Base-by-base conservation (phyloP, 768 basidiomycete genomes). In the Termitomyces bulborhizus region DNA sequence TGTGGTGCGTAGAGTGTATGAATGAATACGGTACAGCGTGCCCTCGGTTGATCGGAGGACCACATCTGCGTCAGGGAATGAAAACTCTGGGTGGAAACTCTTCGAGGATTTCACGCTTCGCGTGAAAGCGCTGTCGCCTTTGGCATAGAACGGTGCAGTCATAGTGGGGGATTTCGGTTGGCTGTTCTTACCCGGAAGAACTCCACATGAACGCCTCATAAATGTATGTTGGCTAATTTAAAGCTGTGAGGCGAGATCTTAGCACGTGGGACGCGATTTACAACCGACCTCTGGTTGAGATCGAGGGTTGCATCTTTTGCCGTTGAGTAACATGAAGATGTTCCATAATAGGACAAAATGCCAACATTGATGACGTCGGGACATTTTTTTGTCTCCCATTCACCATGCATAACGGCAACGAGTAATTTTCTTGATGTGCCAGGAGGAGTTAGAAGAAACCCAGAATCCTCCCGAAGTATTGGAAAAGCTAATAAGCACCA, bases 1-100 rank as follows among this genome's bases (percentile, higher is more conserved):
- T 0, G 82, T 81, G 16, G 73, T 75, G 58, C 78, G 78, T 29
- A 86, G 73, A 0, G 80, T 83, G 66, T 71, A 77, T 0, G 80
- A 77, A 60, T 81, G 78, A 18, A 85, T 73, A 45, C 76, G 75
- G 65, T 85, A 86, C 50, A 75, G 64, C 29, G 78, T 80, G 2
- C 76, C 72, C 47, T 81, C 76, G 44, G 77, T 57, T 3, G 75
- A 76, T 16, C 71, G 68, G 16, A 76, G 67, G 26, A 71, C 62
- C 11, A 73, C 63, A 53, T 75, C 71, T 15, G 71, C 70, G 41
- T 73, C 68, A 24, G 66, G 60, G 21, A 64, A 62, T 34, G 68
- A 66, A 63, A 71, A 74, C 29, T 60, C 57, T 6, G 66, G 69
- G 50, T 70, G 74, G 60, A 68, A 71, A 41, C 51, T 61, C 26